Percentiles rank a stretch among this genome's conserved stretches.
Conservation (phyloP, 768 basidiomycete species). For the Obba rivulosa region DNA sequence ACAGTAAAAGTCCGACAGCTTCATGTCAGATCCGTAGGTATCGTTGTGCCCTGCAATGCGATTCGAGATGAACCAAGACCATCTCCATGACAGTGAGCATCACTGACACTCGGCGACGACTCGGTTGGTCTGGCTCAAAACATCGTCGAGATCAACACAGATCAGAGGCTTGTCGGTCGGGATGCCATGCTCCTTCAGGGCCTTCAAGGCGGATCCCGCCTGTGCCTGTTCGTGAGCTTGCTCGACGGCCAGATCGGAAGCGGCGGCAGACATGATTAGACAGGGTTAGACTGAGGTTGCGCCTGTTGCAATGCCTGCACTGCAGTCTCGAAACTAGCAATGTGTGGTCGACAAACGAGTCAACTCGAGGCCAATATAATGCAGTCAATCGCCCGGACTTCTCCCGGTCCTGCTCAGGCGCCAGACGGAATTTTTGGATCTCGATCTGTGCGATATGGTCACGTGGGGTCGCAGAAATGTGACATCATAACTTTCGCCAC, state of each 20-base stretch:
- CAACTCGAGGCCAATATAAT: no score
- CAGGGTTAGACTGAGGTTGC: not conserved
- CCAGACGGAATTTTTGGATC: no score
- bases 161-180: constrained; percentile 35
- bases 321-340: no score
- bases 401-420: no score
- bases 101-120: constrained; percentile 47
- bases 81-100: not conserved
- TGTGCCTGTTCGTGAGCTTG: constrained; percentile 5
- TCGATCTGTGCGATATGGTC: no score
- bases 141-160: constrained; percentile 66
- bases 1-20: constrained; percentile 57
- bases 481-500: no score
- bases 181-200: not conserved
- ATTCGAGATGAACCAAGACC: not conserved
- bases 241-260: constrained; percentile 12
- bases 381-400: no score
- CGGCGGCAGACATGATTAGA: constrained; percentile 15
- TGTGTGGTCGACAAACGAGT: no score
- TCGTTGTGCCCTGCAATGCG: constrained; percentile 62
- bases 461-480: no score
- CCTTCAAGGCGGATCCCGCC: not conserved
- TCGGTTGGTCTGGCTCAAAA: constrained; percentile 57
- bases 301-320: no score
- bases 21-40: constrained; percentile 51